Evolutionary conservation across 805 yeast species (phyloP), one percentile per base, ranked within the genome.

Genomic region (Starmerella vitae): DNA sequence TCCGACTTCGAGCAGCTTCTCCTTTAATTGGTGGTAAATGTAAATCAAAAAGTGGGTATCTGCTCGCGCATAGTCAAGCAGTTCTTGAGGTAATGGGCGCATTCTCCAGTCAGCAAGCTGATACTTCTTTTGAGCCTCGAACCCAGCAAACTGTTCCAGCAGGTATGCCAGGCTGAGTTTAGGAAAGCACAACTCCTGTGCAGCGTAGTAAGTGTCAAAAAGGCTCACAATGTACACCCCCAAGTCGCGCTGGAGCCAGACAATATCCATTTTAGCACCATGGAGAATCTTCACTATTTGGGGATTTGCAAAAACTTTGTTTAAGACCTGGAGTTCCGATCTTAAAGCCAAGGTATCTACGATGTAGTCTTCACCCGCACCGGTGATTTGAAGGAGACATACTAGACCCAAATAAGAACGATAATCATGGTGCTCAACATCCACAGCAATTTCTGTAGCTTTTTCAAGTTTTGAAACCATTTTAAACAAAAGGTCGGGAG

Each of bases 31-130:
- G 53, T 84, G 88, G 59, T 68, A 91, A 13, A 91, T 79, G 57
- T 79, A 72, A 27, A 91, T 65, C 37, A 91, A 61, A 52, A 85
- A 91, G 59, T 91, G 98, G 0, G 98, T 91, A 59, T 91, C 98
- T 0, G 95, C 80, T 47, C 94, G 70, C 0, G 98, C 98, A 57
- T 91, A 91, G 13, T 78, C 72, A 44, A 66, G 59, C 86, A 91
- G 78, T 28, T 82, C 74, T 8, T 64, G 57, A 1, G 82, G 70
- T 37, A 91, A 62, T 0, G 98, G 98, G 48, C 98, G 69, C 5
- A 78, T 61, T 56, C 98, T 72, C 98, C 98, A 91, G 59, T 91
- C 98, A 1, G 97, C 94, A 44, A 86, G 63, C 61, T 91, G 99
- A 61, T 86, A 91, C 61, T 86, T 81, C 53, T 91, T 91, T 12